Evolutionary conservation across 139 green algal genomes (phyloP).

Genomic region (Asterochloris erici): DNA sequence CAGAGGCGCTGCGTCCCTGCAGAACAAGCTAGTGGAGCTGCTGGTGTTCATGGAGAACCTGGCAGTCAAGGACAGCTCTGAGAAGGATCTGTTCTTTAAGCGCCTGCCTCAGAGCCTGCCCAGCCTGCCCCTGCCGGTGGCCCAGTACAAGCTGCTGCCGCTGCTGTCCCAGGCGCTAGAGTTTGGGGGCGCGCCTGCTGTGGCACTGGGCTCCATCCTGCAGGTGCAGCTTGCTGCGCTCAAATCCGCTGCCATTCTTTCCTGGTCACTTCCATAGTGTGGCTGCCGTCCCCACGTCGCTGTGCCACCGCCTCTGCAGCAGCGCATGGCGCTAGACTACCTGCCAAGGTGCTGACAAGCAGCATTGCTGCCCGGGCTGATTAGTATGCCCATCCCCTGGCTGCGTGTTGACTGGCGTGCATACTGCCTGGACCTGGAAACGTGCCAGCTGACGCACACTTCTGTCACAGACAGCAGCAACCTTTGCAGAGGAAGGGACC

Average conservation of each 20-base stretch:
- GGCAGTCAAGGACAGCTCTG: conserved; percentile 70
- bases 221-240: conserved; percentile 31
- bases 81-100: conserved; percentile 60
- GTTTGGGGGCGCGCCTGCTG: conserved; percentile 84
- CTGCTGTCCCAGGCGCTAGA: conserved; percentile 82
- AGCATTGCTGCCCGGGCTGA: no score
- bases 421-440: no score
- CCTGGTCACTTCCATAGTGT: neutral
- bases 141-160: conserved; percentile 86
- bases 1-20: neutral
- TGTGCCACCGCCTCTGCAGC: no score
- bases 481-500: no score
- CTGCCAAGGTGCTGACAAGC: no score
- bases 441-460: no score
- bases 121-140: conserved; percentile 44
- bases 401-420: no score
- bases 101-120: conserved; percentile 21
- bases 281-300: no score
- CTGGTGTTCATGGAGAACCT: conserved; percentile 94
- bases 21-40: conserved; percentile 88
- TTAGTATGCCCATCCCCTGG: no score
- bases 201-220: conserved; percentile 77
- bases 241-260: neutral
- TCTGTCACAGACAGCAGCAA: no score
- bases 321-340: no score